Evolutionary conservation across 768 basidiomycete genomes (phyloP), one percentile per base, ranked within the genome.

Genomic region (Mycena epipterygia): DNA sequence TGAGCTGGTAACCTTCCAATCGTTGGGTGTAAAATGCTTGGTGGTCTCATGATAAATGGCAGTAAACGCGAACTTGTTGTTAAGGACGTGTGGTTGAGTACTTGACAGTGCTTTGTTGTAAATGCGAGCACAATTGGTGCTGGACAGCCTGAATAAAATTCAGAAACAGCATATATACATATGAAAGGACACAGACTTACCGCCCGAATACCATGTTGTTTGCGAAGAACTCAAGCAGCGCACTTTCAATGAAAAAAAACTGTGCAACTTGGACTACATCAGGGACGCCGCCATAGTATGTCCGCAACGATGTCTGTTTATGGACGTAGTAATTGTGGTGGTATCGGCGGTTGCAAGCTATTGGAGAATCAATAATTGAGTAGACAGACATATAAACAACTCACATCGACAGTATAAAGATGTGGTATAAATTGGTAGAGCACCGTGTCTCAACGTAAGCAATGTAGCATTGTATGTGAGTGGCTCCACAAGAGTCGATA

Each of bases 271-370:
- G 68, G 25, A 73, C 53, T 2, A 53, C 32, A n/a, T 55, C 35
- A 16, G 70, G 73, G 62, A 73, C 53, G 35, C 73, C 73, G 29
- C 63, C 58, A 48, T 74, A 74, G 53, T 69, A 74, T 8, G 64
- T 68, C 29, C 37, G 64, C 37, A 55, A 21, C 5, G 37, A 53
- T 4, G 23, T 23, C 29, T 41, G 19, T 12, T 64, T 64, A 27
- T 55, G 62, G 7, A 55, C 51, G 19, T 39, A 32, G n/a, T 64
- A 64, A 29, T 64, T 64, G 17, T 39, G 62, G n/a, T 64, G 23
- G 41, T 64, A 64, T n/a, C 51, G 62, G 1, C 51, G 49, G n/a
- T 64, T 17, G 33, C 62, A 64, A 3, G 2, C 62, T 64, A 29
- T 27, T 21, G 11, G 13, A 21, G 16, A 5, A 5, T n/a, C 3